Evolutionary conservation across 2,329 filamentous ascomycete genomes (phyloP), one percentile per base, ranked within the genome.

Genomic region (Metarhizium brunneum): DNA sequence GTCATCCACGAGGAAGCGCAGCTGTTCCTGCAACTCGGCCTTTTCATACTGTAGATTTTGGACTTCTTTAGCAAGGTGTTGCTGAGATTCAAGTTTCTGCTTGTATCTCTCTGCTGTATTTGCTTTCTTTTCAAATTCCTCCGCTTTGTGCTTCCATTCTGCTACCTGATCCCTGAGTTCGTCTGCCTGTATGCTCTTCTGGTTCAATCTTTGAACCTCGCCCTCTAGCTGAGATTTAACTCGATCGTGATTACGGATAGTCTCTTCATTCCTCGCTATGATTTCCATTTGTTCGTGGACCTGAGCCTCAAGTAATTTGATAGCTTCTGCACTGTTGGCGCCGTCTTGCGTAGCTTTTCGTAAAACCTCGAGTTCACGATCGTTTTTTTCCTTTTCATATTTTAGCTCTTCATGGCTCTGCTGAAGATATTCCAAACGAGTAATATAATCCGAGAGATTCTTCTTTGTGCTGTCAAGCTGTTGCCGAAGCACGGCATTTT

Each of bases 251-350:
- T 62, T 66, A 11, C 70, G 67, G 51, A 73, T 72, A n/a, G 58
- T 61, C 66, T 92, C 88, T 61, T 90, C 81, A 29, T 76, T 80
- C 38, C 66, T 65, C 43, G 84, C 83, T 64, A 92, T 91, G 52
- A 90, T 75, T 56, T 86, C 79, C 66, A 89, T 85, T 63, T 87
- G 84, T 62, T 90, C 83, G 45, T 80, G 79, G 29, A 86, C 73
- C 60, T 80, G 79, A 47, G 73, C 71, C 61, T 85, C 75, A 61
- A 87, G 71, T 57, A 76, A 69, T 69, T 74, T 73, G 59, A 83
- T 77, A 52, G 77, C 71, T 54, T 78, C 74, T 25, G 72, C 77
- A 65, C 72, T 80, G 68, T 73, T 74, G 68, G 74, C 70, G 65
- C 82, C 72, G 72, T 81, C 71, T 68, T 75, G 61, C 66, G 76